Percentiles rank a stretch among this genome's conserved stretches.
phyloP scores from a whole-genome alignment of 2,329 filamentous ascomycete species.

The Stenocarpella maydis region DNA sequence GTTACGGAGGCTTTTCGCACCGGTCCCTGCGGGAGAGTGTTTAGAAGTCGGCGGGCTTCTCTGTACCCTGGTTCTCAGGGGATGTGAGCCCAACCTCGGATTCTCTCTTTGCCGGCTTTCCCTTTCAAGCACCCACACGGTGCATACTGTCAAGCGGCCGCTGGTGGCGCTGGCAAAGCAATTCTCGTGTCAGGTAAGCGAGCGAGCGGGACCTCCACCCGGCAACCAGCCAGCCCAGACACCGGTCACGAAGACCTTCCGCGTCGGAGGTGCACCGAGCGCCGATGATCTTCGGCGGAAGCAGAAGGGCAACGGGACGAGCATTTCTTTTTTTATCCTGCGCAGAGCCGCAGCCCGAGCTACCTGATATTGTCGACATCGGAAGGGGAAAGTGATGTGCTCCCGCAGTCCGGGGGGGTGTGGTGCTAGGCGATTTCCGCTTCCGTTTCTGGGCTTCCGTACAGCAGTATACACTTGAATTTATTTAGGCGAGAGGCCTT shows the following conservation, averaged over 20 bases:
- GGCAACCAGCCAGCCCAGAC: slow-evolving; percentile 3
- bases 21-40: neutral
- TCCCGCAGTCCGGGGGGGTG: neutral
- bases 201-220: neutral
- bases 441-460: slow-evolving; percentile 11
- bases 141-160: neutral
- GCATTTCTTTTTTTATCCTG: neutral
- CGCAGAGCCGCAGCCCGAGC: slow-evolving; percentile 27
- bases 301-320: slow-evolving; percentile 6
- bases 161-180: neutral
- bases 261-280: slow-evolving; percentile 24
- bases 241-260: neutral
- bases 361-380: slow-evolving; percentile 4
- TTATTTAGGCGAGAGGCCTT: neutral
- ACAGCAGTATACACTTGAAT: neutral
- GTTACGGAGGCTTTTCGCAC: neutral
- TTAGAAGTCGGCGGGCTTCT: neutral
- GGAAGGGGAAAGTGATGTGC: slow-evolving; percentile 2
- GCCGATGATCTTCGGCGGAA: slow-evolving; percentile 17
- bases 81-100: neutral
- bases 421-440: neutral
- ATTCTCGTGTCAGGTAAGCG: neutral
- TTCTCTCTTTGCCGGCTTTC: slow-evolving; percentile 16
- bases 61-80: neutral
- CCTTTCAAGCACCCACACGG: slow-evolving; percentile 5